A percentile compares a stretch with the other conserved stretches of the same genome.
Conservation (phyloP, 1,284 basidiomycete genomes). For the Boletus mariae region DNA sequence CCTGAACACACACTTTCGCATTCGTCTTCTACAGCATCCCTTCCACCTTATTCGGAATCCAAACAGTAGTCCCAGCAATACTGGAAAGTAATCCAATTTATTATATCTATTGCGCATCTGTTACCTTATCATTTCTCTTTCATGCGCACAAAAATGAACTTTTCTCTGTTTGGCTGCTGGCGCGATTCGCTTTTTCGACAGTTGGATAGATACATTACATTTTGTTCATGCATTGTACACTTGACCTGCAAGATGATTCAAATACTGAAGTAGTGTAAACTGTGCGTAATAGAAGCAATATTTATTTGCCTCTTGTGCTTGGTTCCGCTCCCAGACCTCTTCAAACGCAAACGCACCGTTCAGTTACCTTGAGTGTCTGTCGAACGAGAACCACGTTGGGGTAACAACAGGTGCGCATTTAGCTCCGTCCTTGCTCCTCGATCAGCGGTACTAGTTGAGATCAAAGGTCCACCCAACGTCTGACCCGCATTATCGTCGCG, state of each 20-base stretch:
- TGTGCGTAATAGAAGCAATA: background rate
- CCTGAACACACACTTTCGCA: slow-evolving; percentile 17
- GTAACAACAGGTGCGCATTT: too few species aligned
- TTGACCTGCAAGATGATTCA: slow-evolving; percentile 7
- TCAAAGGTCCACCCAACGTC: too few species aligned
- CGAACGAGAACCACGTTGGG: too few species aligned
- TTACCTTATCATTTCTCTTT: slow-evolving; percentile 19
- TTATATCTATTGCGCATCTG: slow-evolving; percentile 24
- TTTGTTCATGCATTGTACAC: slow-evolving; percentile 22
- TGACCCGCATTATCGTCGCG: too few species aligned
- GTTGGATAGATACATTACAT: slow-evolving; percentile 13
- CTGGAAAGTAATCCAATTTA: slow-evolving; percentile 3
- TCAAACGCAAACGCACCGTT: too few species aligned
- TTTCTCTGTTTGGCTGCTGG: background rate
- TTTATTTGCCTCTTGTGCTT: background rate
- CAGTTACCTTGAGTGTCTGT: too few species aligned
- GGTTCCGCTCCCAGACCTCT: too few species aligned
- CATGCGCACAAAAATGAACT: background rate
- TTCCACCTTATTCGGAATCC: slow-evolving; percentile 31
- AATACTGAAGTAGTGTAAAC: background rate
- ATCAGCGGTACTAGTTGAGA: too few species aligned
- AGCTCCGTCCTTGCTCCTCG: too few species aligned
- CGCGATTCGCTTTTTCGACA: background rate
- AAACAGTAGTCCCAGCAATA: slow-evolving; percentile 15
- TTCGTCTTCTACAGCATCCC: slow-evolving; percentile 32